Evolutionary conservation across 495 filamentous ascomycete species (phyloP).

Genomic region (Podospora pseudopauciseta): DNA sequence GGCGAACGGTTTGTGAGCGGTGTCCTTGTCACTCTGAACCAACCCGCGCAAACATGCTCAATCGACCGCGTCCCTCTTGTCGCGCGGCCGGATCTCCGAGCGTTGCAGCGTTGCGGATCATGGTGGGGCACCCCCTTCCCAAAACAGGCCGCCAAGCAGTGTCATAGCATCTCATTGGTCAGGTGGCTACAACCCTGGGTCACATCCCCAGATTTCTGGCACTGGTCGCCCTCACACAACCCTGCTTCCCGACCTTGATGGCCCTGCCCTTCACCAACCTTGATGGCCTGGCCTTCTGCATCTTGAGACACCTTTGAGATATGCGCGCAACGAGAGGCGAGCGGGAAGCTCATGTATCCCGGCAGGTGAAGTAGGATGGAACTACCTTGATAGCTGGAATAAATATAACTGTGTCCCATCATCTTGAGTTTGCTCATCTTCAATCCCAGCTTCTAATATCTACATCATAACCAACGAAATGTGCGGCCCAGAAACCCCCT

Average conservation of each 20-base stretch:
- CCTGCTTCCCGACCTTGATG: not conserved
- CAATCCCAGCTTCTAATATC: not conserved
- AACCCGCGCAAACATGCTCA: constrained; percentile 37
- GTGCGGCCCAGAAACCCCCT: constrained; percentile 30
- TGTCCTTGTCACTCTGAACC: constrained; percentile 11
- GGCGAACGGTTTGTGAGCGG: not conserved
- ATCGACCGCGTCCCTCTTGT: constrained; percentile 13
- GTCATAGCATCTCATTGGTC: not conserved
- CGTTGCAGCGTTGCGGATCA: constrained; percentile 3
- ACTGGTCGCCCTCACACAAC: not conserved
- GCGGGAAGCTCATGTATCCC: not conserved
- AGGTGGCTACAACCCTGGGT: not conserved
- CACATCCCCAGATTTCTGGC: not conserved
- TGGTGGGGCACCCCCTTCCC: not conserved
- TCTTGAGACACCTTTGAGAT: not conserved
- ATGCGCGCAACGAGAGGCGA: not conserved
- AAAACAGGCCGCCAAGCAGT: constrained; percentile 1
- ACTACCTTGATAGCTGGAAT: not conserved
- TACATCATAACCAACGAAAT: constrained; percentile 13
- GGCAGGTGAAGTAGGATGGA: not conserved
- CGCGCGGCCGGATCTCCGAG: constrained; percentile 2
- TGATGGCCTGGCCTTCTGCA: not conserved
- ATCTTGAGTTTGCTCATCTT: not conserved
- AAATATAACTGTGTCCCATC: not conserved
- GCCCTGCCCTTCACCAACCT: not conserved